phyloP scores from a whole-genome alignment of 305 asterid genomes.

The Lippia alba region DNA sequence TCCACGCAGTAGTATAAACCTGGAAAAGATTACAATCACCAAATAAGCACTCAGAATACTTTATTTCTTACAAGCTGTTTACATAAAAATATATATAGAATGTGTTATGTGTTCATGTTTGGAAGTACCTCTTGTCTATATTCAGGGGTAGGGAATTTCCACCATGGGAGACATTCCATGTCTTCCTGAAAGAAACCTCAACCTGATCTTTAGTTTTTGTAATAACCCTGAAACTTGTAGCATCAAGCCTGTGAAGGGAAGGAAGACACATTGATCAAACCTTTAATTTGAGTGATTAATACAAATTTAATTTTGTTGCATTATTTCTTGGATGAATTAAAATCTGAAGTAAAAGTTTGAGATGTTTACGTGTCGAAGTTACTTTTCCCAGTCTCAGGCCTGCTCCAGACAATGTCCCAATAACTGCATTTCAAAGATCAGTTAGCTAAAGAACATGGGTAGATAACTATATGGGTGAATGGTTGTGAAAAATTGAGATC shows the following conservation, averaged over 20 bases:
- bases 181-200: slow-evolving; percentile 69
- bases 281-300: not conserved
- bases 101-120: not conserved
- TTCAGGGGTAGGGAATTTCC: slow-evolving; percentile 42
- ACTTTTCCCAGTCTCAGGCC: slow-evolving; percentile 38
- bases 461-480: not conserved
- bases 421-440: slow-evolving; percentile 47
- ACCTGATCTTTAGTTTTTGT: slow-evolving; percentile 46
- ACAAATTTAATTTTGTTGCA: no score
- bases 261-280: not conserved
- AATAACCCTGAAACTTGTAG: slow-evolving; percentile 51
- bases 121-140: slow-evolving; percentile 48
- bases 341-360: not conserved
- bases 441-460: not conserved
- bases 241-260: slow-evolving; percentile 42
- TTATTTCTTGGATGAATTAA: no score
- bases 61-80: not conserved
- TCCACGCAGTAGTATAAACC: slow-evolving; percentile 59
- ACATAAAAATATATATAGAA: not conserved
- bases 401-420: slow-evolving; percentile 68
- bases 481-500: not conserved
- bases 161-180: slow-evolving; percentile 44
- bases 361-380: slow-evolving; percentile 53
- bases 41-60: not conserved
- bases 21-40: slow-evolving; percentile 9